Evolutionary conservation across 306 rosid species (phyloP).

Genomic region (Luffa aegyptiaca): DNA sequence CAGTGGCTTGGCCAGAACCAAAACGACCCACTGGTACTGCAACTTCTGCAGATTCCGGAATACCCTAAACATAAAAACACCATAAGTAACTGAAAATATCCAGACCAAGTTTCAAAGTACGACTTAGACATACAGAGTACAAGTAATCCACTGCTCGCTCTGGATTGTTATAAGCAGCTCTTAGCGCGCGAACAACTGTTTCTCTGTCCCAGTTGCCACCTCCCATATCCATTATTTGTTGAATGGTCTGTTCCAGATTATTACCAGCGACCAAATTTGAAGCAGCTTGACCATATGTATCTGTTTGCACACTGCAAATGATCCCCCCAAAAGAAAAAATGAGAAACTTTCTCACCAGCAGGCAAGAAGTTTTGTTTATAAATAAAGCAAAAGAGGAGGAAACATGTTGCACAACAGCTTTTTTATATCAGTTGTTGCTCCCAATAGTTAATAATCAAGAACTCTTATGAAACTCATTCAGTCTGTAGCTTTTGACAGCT

Average conservation of each 20-base stretch:
- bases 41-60: constrained; percentile 89
- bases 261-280: constrained; percentile 74
- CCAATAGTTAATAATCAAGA: neutral
- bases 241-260: constrained; percentile 76
- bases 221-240: constrained; percentile 84
- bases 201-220: constrained; percentile 95
- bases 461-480: neutral
- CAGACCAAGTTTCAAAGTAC: neutral
- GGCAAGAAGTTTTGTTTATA: neutral
- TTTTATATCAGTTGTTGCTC: neutral
- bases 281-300: constrained; percentile 81
- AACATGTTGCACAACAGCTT: constrained; percentile 2
- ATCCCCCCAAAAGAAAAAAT: constrained; percentile 1
- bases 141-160: constrained; percentile 95
- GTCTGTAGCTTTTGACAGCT: neutral
- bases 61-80: constrained; percentile 48
- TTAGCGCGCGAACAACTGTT: constrained; percentile 76
- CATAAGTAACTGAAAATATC: neutral
- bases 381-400: neutral
- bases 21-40: constrained; percentile 60
- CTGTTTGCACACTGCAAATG: constrained; percentile 35
- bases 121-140: constrained; percentile 61
- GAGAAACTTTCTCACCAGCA: neutral
- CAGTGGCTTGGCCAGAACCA: constrained; percentile 49
- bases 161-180: constrained; percentile 91